Base-by-base conservation (phyloP, 148 eudicot genomes). In the Vaccinium myrtillus region DNA sequence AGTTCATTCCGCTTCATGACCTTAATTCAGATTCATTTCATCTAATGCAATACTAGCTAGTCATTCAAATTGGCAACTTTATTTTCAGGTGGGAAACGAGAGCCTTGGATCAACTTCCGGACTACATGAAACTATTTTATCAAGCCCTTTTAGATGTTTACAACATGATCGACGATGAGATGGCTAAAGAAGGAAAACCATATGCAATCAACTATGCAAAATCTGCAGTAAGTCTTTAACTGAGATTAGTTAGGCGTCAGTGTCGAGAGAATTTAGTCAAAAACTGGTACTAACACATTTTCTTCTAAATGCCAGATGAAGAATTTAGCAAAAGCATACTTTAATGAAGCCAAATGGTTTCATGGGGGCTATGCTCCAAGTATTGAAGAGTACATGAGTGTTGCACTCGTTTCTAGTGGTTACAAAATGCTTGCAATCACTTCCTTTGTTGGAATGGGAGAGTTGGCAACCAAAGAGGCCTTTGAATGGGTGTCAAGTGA, bases 321-420 rank as follows among this genome's bases (percentile, higher is more conserved):
- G 82, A 53, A 10, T 3, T 56, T 83, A 78, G 77, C 79, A 8
- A 78, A 27, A 78, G 87, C 83, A 0, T 90, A 90, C 83, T 19
- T 88, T 43, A 81, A 84, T 69, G 92, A 90, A 71, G 89, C 88
- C 18, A 88, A 75, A 81, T 90, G 93, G 93, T 82, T 83, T 18
- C 77, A 90, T 4, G 30, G 67, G 39, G 87, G 84, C 4, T 75
- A 86, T 81, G 59, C 86, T 30, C 91, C 92, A 2, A 88, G 85
- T 48, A 78, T 84, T 13, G 90, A 91, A 8, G 92, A 91, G 81
- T 91, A 90, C 27, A 84, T 88, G 91, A 82, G 78, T 49, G 73
- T 55, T 12, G 91, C 85, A 21, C 19, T 75, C 0, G 18, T 83
- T 11, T 81, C 87, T 18, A 75, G 85, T 56, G 86, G 86, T 1